A percentile compares a stretch with the other conserved stretches of the same genome.
Conservation (phyloP, 805 yeast species). For the Wickerhamomyces bovis region DNA sequence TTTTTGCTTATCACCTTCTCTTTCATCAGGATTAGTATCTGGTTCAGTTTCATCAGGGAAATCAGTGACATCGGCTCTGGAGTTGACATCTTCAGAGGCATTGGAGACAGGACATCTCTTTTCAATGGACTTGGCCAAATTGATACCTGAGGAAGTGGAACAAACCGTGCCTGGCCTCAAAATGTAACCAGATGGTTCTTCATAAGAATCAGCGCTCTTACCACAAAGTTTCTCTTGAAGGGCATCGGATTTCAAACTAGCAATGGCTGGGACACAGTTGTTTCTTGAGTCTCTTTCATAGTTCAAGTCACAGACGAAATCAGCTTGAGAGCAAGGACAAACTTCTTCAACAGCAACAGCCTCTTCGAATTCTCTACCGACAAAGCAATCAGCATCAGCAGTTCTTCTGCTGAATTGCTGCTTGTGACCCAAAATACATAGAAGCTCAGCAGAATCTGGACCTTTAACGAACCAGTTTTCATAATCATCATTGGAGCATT, state of each 20-base stretch:
- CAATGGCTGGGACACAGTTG: conserved; percentile 39
- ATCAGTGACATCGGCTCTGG: conserved; percentile 11
- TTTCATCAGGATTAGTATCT: conserved; percentile 25
- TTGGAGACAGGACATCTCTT: conserved; percentile 17
- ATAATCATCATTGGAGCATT: conserved; percentile 42
- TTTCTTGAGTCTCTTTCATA: conserved; percentile 33
- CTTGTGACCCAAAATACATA: conserved; percentile 64
- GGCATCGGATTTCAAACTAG: conserved; percentile 17
- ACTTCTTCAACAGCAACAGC: conserved; percentile 38
- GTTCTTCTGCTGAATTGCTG: conserved; percentile 62
- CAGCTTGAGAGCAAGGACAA: conserved; percentile 60
- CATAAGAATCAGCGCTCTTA: conserved; percentile 21
- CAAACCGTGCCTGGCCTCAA: conserved; percentile 43
- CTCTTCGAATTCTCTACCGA: conserved; percentile 31
- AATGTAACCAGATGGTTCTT: conserved; percentile 32
- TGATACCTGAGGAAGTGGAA: conserved; percentile 23
- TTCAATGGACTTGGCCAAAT: conserved; percentile 11
- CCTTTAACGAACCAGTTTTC: conserved; percentile 58
- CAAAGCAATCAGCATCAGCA: conserved; percentile 52
- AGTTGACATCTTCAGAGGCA: conserved; percentile 2
- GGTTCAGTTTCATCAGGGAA: conserved; percentile 25
- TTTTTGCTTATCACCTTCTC: conserved; percentile 30
- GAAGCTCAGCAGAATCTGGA: conserved; percentile 22
- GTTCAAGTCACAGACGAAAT: conserved; percentile 65
- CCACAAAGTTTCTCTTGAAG: conserved; percentile 22